Evolutionary conservation across 805 yeast species (phyloP), one percentile per base, ranked within the genome.

Genomic region (Candida suzukii): DNA sequence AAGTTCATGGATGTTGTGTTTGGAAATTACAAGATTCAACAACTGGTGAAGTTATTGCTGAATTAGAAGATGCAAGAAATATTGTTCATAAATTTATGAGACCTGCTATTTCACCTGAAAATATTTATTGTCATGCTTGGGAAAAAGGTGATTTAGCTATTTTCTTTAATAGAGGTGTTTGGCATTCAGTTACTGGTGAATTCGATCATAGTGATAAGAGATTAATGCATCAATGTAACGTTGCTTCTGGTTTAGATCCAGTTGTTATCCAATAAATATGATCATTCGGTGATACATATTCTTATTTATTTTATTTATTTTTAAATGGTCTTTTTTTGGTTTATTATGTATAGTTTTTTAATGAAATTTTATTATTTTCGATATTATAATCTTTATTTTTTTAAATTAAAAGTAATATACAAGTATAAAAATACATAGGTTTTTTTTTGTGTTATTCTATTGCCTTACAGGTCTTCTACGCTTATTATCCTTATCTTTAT

Each of bases 101-200:
- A 60, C 95, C 95, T 4, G 87, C 90, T 13, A 85, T 88, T 48
- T 61, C 81, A 3, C 91, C 95, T 17, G 58, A 77, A 42, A 58
- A 80, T 37, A 79, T 88, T 11, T 85, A 84, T 61, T 83, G 88
- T 3, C 95, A 88, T 60, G 76, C 77, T 37, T 88, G 96, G 96
- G 64, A 66, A 17, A 72, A 78, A 49, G 96, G 95, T 42, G 96
- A 88, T 54, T 71, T 88, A 55, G 93, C 86, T 28, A 80, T 88
- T 42, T 88, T 88, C 70, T 87, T 71, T 64, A 88, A 88, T 70
- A 73, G 91, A 58, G 95, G 95, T 35, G 90, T 88, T 11, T 84
- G 91, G 83, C 96, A 88, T 58, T 78, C 91, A 2, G 96, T 88
- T 26, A 87, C 95, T 14, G 95, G 96, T 40, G 95, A 87, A 62